Percentiles rank a stretch among this genome's conserved stretches.
Conservation (phyloP, 306 rosid species). For the Quercus aquifolioides region DNA sequence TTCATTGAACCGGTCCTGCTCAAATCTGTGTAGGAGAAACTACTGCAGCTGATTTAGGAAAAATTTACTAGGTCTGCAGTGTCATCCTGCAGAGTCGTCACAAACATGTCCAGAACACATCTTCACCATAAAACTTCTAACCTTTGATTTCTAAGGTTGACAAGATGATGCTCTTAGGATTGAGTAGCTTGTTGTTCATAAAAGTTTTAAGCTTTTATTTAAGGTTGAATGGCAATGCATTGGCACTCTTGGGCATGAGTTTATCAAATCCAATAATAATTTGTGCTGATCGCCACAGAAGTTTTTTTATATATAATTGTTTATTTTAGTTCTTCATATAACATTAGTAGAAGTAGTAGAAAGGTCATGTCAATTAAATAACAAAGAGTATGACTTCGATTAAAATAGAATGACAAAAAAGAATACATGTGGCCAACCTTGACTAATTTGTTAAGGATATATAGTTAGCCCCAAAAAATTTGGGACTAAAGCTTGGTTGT, state of each 20-base stretch:
- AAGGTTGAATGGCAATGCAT: not conserved
- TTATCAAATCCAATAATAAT: too few relatives aligned
- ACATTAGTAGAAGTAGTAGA: too few relatives aligned
- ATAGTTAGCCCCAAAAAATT: too few relatives aligned
- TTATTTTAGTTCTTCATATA: too few relatives aligned
- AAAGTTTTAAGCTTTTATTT: not conserved
- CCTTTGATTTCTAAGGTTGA: not conserved
- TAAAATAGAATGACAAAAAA: too few relatives aligned
- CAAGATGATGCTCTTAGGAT: not conserved
- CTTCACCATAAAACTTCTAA: not conserved
- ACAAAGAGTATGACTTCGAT: not conserved
- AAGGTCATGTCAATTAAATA: too few relatives aligned
- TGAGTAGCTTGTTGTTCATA: not conserved
- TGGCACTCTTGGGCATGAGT: not conserved
- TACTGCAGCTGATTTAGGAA: not conserved
- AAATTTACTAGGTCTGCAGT: not conserved
- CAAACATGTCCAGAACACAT: not conserved
- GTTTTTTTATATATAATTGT: too few relatives aligned
- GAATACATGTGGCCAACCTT: too few relatives aligned
- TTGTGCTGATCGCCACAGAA: too few relatives aligned
- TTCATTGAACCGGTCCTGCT: too few relatives aligned
- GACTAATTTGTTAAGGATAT: too few relatives aligned
- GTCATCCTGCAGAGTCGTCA: not conserved
- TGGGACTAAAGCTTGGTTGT: too few relatives aligned
- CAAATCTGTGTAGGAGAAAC: not conserved